These are phyloP conservation scores for Naegleria lovaniensis DNA, from an alignment of 208 protist genomes.

Conservation along the genomic window DNA sequence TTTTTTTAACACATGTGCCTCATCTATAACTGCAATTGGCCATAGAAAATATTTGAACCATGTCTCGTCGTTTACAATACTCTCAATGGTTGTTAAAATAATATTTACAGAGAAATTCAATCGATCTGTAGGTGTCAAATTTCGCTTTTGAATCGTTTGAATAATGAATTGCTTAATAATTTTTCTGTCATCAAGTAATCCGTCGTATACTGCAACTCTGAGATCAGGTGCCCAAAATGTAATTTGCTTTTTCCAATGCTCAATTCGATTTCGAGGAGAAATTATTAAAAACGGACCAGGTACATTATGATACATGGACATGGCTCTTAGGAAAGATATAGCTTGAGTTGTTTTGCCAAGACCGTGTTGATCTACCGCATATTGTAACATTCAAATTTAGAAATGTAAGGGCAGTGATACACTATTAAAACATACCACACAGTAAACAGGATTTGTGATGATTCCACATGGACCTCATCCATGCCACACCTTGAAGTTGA, in stretches of 20 bases:
- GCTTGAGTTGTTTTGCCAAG: constrained; percentile 74
- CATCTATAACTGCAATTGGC: constrained; percentile 96
- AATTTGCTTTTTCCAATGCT: constrained; percentile 95
- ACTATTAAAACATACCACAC: not conserved
- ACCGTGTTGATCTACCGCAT: constrained; percentile 64
- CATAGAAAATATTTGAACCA: constrained; percentile 77
- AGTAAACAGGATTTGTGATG: constrained; percentile 91
- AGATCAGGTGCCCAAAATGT: constrained; percentile 84
- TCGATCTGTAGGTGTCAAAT: not conserved
- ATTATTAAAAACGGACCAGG: constrained; percentile 90
- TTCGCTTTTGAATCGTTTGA: constrained; percentile 48
- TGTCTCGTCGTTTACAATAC: constrained; percentile 76
- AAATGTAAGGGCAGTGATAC: no score
- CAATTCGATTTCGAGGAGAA: constrained; percentile 88
- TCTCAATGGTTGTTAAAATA: constrained; percentile 93
- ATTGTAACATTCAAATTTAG: no score
- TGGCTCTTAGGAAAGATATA: constrained; percentile 86
- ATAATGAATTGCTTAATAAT: constrained; percentile 44
- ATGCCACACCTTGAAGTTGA: constrained; percentile 96
- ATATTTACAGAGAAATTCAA: constrained; percentile 47
- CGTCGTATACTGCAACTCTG: constrained; percentile 85
- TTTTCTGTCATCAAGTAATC: constrained; percentile 75
- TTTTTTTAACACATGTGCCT: constrained; percentile 74
- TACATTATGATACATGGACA: constrained; percentile 70
- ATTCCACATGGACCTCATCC: constrained; percentile 89